Evolutionary conservation across 805 yeast species (phyloP).

Genomic region (Saccharomycopsis guyanensis): DNA sequence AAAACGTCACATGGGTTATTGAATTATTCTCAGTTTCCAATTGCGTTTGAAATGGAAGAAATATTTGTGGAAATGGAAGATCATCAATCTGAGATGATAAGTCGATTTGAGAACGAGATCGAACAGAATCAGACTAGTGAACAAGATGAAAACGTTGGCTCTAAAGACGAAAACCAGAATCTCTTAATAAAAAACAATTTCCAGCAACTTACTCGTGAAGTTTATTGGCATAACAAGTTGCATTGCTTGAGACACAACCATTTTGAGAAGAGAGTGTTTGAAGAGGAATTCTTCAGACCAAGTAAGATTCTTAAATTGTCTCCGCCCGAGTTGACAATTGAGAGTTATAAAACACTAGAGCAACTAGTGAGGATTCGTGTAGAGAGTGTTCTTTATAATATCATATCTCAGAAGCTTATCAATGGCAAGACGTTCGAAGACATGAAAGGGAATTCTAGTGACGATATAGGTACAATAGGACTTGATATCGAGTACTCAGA

Average conservation of each 20-base stretch:
- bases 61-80: conserved; percentile 39
- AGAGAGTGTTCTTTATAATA: not conserved
- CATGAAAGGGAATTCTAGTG: not conserved
- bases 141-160: not conserved
- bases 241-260: not conserved
- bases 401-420: not conserved
- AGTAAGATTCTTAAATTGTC: no score
- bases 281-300: not conserved
- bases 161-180: not conserved
- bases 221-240: conserved; percentile 6
- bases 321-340: not conserved
- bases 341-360: not conserved
- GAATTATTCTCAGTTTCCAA: conserved; percentile 41
- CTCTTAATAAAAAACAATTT: not conserved
- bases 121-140: not conserved
- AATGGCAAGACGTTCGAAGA: not conserved
- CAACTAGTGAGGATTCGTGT: not conserved
- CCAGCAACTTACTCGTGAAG: conserved; percentile 1
- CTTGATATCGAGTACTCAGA: not conserved
- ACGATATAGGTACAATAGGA: not conserved
- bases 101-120: not conserved
- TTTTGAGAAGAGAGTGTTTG: not conserved
- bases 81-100: conserved; percentile 27
- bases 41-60: conserved; percentile 44
- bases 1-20: conserved; percentile 23